Base-by-base conservation (phyloP, 345 rosid genomes). In the Arabis hirsuta region DNA sequence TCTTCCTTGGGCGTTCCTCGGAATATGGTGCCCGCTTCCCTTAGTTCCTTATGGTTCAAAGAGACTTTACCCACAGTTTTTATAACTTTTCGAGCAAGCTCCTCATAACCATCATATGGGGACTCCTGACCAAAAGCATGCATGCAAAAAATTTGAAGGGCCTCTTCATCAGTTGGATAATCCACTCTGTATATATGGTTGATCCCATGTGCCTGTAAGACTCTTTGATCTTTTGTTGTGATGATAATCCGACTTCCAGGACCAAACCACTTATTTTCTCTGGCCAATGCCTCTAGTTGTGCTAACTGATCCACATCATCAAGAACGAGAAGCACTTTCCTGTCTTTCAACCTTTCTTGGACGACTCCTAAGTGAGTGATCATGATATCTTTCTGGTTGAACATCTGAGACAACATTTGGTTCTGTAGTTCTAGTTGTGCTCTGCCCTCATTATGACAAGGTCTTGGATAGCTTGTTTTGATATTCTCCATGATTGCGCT, bases 21-120 rank as follows among this genome's bases (percentile, higher is more conserved):
- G 7, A 80, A 34, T 24, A 12, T 12, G 0, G 72, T 55, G 2
- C 82, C 81, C 9, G 78, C 9, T 31, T 76, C 75, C 63, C 50
- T 45, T 19, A 83, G 65, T 13, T 72, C 81, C 24, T 22, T 22
- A 22, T 22, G 24, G 24, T 22, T 22, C 10, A 83, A 34, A 3
- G 81, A 84, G 14, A 74, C 12, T 0, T 79, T 63, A 8, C 57
- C 9, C 4, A 54, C 70, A 70, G 61, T 51, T 12, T 6, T 0
- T 5, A 44, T 47, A 10, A 74, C 43, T 7, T 9, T 13, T 0
- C 10, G 14, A 7, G 78, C 47, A 4, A 77, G 36, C 13, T 39
- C 22, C 11, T 2, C 9, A 9, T 6, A 67, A 24, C 45, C 53
- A n/a, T 6, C 14, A 1, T 11, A 2, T 0, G 80, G 79, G 36